Evolutionary conservation across 2,329 filamentous ascomycete species (phyloP).

Genomic region (Akanthomyces lecanii): DNA sequence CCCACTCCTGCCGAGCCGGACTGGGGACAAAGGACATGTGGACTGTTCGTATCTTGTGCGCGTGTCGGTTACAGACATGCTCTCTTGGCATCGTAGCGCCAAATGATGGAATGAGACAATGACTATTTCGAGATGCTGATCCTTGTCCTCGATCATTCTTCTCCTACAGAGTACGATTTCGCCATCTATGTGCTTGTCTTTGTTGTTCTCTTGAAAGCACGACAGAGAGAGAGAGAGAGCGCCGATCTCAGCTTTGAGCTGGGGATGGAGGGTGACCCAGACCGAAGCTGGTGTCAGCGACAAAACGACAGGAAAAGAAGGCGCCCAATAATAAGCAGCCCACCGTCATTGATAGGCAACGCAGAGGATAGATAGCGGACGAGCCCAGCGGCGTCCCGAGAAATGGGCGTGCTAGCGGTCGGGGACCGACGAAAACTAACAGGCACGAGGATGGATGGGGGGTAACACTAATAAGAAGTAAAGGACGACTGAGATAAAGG

Average conservation of each 20-base stretch:
- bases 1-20: neutral
- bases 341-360: constrained; percentile 6
- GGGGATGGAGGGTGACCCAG: neutral
- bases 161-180: neutral
- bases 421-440: constrained; percentile 14
- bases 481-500: neutral
- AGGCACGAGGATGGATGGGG: neutral
- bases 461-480: neutral
- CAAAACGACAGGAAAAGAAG: neutral
- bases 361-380: neutral
- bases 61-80: neutral
- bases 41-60: neutral
- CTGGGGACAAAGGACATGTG: neutral
- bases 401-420: neutral
- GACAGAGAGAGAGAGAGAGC: too few species aligned
- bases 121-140: neutral
- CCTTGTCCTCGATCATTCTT: neutral
- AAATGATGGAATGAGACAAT: constrained; percentile 11
- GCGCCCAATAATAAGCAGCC: constrained; percentile 10
- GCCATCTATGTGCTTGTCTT: neutral
- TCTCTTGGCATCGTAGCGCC: neutral
- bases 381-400: constrained; percentile 11
- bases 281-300: neutral
- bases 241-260: neutral
- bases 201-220: neutral